Evolutionary conservation across 2,329 filamentous ascomycete species (phyloP), one percentile per base, ranked within the genome.

Genomic region (Chaetomium strumarium): DNA sequence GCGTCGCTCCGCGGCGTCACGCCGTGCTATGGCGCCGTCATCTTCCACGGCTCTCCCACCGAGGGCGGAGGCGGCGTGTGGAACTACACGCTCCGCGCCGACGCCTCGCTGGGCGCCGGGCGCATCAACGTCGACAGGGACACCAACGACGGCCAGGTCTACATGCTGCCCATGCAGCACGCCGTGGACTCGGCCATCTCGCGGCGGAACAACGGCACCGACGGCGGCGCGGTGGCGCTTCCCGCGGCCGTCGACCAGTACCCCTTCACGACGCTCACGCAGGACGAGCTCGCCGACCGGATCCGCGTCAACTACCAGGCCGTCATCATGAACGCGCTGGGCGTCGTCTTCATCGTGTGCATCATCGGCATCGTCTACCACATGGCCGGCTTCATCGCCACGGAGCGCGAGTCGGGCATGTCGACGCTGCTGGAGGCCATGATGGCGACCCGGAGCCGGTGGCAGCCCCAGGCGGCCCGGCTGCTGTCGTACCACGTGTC

Each of bases 361-460:
- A 78, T 93, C 50, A 83, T 93, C 42, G 89, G 88, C 50, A 80
- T 96, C 24, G 85, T 85, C 36, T 96, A 96, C 66, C 90, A 96
- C 63, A 75, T 95, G 52, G 88, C 89, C 0, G 91, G 91, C 9
- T 83, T 91, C 62, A 85, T 95, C 66, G 90, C 91, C 8, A 83
- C 84, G 2, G 91, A 96, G 70, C 77, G 91, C 51, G 91, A 96
- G 71, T 75, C 83, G 14, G 91, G 90, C 53, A 93, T 96, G 79
- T 88, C 88, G 5, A 88, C 90, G 57, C 75, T 96, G 29, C 82
- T 96, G 40, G 91, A 96, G 68, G 86, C 89, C 50, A 96, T 95
- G 89, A 91, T 93, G 76, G 86, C 88, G 0, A 88, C 88, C 51
- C 77, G 78, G 50, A 77, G 77, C 45, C 74, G 80, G 40, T 95